Conservation (phyloP, 164 flowering plant species). For the Magnolia officinalis region DNA sequence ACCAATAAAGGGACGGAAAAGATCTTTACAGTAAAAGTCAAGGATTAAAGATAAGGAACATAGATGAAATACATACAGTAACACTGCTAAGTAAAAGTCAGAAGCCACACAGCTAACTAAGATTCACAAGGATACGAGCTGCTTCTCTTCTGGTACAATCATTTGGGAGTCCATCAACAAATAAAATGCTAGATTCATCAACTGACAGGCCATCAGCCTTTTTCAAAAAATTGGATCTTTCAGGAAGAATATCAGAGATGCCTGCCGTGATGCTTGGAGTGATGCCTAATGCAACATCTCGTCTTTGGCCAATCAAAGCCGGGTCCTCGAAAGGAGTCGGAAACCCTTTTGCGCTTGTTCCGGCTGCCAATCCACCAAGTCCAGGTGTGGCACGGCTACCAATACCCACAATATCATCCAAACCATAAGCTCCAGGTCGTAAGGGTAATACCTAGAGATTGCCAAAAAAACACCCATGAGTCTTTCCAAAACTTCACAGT, state of each 20-base stretch:
- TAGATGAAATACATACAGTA: not conserved
- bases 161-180: constrained; percentile 70
- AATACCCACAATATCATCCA: constrained; percentile 25
- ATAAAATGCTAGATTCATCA: constrained; percentile 52
- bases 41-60: constrained; percentile 27
- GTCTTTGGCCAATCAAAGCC: constrained; percentile 29
- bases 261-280: constrained; percentile 23
- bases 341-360: constrained; percentile 28
- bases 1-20: constrained; percentile 79
- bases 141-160: constrained; percentile 82
- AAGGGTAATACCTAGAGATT: constrained; percentile 18
- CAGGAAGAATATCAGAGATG: constrained; percentile 32
- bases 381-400: constrained; percentile 32
- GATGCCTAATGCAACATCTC: constrained; percentile 32
- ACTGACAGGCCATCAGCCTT: constrained; percentile 26
- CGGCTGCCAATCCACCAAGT: constrained; percentile 32
- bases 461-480: not conserved
- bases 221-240: constrained; percentile 29
- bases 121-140: constrained; percentile 62
- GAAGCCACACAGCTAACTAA: not conserved
- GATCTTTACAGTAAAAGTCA: constrained; percentile 44
- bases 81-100: not conserved
- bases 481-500: not conserved
- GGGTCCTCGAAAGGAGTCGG: constrained; percentile 38
- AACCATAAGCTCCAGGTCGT: constrained; percentile 34